Evolutionary conservation across 164 flowering plant species (phyloP).

Genomic region (Tinospora cordifolia): DNA sequence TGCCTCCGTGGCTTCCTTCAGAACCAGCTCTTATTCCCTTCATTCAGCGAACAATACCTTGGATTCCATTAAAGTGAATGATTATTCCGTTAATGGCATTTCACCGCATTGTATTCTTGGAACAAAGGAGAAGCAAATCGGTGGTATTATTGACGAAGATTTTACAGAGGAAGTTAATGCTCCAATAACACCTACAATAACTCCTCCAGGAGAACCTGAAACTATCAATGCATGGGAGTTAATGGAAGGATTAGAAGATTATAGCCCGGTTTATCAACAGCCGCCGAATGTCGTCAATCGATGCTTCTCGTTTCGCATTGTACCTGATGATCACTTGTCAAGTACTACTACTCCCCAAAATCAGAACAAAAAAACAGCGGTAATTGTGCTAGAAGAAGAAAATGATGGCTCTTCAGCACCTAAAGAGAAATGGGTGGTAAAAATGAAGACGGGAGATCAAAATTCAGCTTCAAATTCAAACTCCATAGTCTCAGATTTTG

Average conservation of each 20-base stretch:
- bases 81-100: not conserved
- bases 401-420: slow-evolving; percentile 14
- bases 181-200: slow-evolving; percentile 46
- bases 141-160: slow-evolving; percentile 40
- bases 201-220: slow-evolving; percentile 87
- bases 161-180: slow-evolving; percentile 36
- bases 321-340: not conserved
- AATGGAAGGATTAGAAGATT: slow-evolving; percentile 90
- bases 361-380: slow-evolving; percentile 14
- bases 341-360: not conserved
- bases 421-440: slow-evolving; percentile 34
- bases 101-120: not conserved
- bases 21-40: not conserved
- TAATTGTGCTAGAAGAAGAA: slow-evolving; percentile 4
- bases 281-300: slow-evolving; percentile 19
- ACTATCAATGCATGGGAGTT: slow-evolving; percentile 81
- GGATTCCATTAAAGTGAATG: not conserved
- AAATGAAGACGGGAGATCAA: slow-evolving; percentile 9
- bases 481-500: slow-evolving; percentile 35
- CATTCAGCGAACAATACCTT: not conserved
- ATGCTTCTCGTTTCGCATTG: slow-evolving; percentile 52
- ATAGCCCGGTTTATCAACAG: slow-evolving; percentile 25
- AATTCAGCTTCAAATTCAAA: slow-evolving; percentile 7
- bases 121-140: slow-evolving; percentile 21
- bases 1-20: not conserved